Percentiles rank a stretch among this genome's conserved stretches.
These are phyloP conservation scores for Neotropicomus parvogracilis DNA, from an alignment of 1,284 basidiomycete genomes.

Conservation along the genomic window DNA sequence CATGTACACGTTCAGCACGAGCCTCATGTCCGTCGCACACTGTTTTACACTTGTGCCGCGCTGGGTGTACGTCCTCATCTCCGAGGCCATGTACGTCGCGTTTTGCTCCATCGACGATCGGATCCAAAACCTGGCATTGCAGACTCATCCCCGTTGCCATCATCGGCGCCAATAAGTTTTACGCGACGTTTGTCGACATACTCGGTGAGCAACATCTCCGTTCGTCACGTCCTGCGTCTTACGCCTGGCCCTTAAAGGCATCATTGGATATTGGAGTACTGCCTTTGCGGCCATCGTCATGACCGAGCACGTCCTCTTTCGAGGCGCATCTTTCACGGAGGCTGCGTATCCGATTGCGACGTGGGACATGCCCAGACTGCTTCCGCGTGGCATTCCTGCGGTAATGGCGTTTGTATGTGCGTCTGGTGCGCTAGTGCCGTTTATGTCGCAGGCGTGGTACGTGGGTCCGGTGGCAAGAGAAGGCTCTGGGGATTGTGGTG, in stretches of 20 bases:
- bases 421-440: conserved; percentile 51
- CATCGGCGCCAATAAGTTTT: conserved; percentile 56
- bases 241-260: conserved; percentile 24
- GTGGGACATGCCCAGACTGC: conserved; percentile 24
- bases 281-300: conserved; percentile 52
- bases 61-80: conserved; percentile 67
- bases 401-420: conserved; percentile 44
- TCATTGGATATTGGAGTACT: conserved; percentile 64
- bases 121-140: not conserved
- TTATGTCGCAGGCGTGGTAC: conserved; percentile 61
- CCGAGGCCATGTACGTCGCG: conserved; percentile 60
- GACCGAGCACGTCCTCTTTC: conserved; percentile 57
- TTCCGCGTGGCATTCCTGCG: conserved; percentile 36
- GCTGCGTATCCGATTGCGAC: conserved; percentile 19
- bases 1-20: conserved; percentile 75
- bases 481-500: conserved; percentile 57
- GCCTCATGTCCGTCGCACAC: conserved; percentile 60
- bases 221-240: not conserved
- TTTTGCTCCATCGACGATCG: not conserved
- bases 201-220: conserved; percentile 38
- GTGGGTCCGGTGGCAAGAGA: conserved; percentile 43
- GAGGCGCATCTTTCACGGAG: conserved; percentile 35
- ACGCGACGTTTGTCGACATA: conserved; percentile 53
- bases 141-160: conserved; percentile 60
- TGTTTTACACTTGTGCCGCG: conserved; percentile 58